Evolutionary conservation across 495 filamentous ascomycete genomes (phyloP).

Genomic region (Alectoria sarmentosa): DNA sequence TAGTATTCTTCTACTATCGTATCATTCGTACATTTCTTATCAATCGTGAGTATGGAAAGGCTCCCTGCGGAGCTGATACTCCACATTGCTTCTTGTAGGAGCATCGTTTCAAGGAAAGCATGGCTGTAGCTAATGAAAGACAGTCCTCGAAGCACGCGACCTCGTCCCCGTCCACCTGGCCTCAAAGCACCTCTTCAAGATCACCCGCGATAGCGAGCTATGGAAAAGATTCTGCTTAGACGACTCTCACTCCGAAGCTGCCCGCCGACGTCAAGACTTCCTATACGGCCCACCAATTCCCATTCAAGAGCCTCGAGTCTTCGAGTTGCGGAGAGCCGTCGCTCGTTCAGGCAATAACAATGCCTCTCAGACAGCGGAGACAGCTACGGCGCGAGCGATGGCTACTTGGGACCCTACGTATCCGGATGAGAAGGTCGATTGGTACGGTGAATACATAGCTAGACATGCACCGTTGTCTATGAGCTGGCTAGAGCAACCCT

Average conservation of each 20-base stretch:
- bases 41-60: conserved; percentile 41
- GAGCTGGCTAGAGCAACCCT: conserved; percentile 66
- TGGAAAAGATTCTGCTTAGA: conserved; percentile 75
- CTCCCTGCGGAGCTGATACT: conserved; percentile 74
- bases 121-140: conserved; percentile 9
- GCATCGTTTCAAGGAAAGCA: neutral
- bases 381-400: conserved; percentile 45
- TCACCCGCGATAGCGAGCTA: conserved; percentile 65
- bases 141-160: conserved; percentile 62
- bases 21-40: neutral
- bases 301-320: conserved; percentile 27
- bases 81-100: conserved; percentile 66
- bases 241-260: conserved; percentile 50
- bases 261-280: conserved; percentile 39
- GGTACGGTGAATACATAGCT: conserved; percentile 86
- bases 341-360: conserved; percentile 24
- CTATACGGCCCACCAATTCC: conserved; percentile 29
- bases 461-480: conserved; percentile 65
- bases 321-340: conserved; percentile 34
- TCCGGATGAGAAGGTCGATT: conserved; percentile 59
- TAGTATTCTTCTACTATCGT: no score
- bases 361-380: conserved; percentile 18
- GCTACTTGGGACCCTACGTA: conserved; percentile 79
- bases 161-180: conserved; percentile 66
- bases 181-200: conserved; percentile 56